phyloP scores from a whole-genome alignment of 192 early-diverging fungal species.

The Rhizophagus sp. region DNA sequence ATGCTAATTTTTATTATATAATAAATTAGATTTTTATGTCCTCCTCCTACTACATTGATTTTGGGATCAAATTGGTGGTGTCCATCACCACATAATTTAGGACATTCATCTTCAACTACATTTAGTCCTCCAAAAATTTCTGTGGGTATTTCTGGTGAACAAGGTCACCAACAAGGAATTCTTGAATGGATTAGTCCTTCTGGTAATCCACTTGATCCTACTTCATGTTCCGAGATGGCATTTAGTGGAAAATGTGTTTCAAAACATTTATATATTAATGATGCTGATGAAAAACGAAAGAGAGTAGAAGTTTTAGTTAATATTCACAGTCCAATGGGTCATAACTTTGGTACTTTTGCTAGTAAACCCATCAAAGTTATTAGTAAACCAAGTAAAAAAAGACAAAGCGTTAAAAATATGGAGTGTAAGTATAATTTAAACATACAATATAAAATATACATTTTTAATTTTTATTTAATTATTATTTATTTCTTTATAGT shows the following conservation, averaged over 20 bases:
- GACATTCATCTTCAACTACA: slow-evolving; percentile 23
- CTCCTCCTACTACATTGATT: slow-evolving; percentile 78
- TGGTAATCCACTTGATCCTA: slow-evolving; percentile 47
- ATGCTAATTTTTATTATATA: too few species aligned
- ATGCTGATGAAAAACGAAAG: slow-evolving; percentile 83
- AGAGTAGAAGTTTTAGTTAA: slow-evolving; percentile 73
- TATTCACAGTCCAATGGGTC: slow-evolving; percentile 63
- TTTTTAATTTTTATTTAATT: neutral
- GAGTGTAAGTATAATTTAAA: slow-evolving; percentile 47
- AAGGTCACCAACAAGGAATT: slow-evolving; percentile 49
- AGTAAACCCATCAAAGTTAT: slow-evolving; percentile 86
- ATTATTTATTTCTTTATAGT: slow-evolving; percentile 43
- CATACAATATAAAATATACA: too few species aligned
- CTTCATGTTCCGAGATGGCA: slow-evolving; percentile 47
- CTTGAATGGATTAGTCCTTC: slow-evolving; percentile 58
- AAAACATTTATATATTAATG: slow-evolving; percentile 84
- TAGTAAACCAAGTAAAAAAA: slow-evolving; percentile 90
- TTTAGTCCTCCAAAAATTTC: slow-evolving; percentile 52
- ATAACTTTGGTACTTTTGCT: slow-evolving; percentile 67
- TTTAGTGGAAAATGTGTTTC: slow-evolving; percentile 75
- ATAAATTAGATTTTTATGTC: slow-evolving; percentile 68
- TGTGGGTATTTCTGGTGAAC: slow-evolving; percentile 63
- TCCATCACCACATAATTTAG: slow-evolving; percentile 33
- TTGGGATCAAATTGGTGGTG: slow-evolving; percentile 75
- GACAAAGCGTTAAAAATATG: slow-evolving; percentile 82